Percentiles rank a stretch among this genome's conserved stretches.
These are phyloP conservation scores for Backusella luteola DNA, from an alignment of 192 early-diverging fungal species.

Conservation along the genomic window DNA sequence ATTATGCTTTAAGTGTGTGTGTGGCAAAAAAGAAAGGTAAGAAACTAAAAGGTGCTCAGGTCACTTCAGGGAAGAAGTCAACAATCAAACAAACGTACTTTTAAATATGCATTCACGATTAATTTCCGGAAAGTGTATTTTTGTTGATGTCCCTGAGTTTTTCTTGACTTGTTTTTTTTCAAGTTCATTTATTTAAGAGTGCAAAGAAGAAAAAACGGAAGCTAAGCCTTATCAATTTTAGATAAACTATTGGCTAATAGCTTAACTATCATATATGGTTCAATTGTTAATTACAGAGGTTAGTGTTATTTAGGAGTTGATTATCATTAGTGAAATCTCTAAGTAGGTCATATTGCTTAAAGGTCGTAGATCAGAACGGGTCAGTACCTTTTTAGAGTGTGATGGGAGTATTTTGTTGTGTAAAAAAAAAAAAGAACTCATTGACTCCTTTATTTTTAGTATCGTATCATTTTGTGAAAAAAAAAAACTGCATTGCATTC, in stretches of 20 bases:
- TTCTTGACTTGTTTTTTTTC: neutral
- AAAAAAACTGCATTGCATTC: neutral
- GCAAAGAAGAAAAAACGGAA: neutral
- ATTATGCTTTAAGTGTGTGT: neutral
- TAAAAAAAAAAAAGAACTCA: neutral
- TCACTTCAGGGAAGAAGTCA: neutral
- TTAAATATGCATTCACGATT: neutral
- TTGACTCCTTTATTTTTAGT: slow-evolving; percentile 1
- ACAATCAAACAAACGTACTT: neutral
- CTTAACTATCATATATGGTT: neutral
- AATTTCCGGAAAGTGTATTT: neutral
- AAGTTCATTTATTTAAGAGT: neutral
- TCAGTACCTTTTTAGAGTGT: neutral
- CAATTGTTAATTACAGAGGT: neutral
- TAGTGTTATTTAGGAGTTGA: neutral
- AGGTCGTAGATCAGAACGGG: neutral
- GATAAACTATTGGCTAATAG: neutral
- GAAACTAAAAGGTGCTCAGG: neutral
- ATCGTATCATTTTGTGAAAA: neutral
- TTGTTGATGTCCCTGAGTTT: neutral
- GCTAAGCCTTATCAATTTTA: neutral
- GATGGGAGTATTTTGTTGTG: neutral
- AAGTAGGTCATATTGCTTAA: slow-evolving; percentile 1
- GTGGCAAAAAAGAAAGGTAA: neutral
- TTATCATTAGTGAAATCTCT: neutral